A percentile compares a stretch with the other conserved stretches of the same genome.
These are phyloP conservation scores for Inga oerstediana DNA, from an alignment of 306 rosid genomes.

Conservation along the genomic window DNA sequence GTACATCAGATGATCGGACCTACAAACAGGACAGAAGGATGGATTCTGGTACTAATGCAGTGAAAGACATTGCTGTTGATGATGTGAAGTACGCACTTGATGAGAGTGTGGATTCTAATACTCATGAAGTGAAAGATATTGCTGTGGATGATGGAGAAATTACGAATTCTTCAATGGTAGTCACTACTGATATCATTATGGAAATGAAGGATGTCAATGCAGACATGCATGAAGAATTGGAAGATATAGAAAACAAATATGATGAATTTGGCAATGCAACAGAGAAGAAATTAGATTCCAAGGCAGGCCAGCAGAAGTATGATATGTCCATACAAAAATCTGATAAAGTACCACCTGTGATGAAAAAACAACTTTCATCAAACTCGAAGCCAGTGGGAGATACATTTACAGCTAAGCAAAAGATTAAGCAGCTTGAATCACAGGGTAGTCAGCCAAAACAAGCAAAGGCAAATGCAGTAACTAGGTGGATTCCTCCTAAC, in stretches of 20 bases:
- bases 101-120: constrained; percentile 53
- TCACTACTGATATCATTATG: constrained; percentile 40
- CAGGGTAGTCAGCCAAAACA: constrained; percentile 52
- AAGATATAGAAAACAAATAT: constrained; percentile 42
- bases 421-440: constrained; percentile 60
- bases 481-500: constrained; percentile 79
- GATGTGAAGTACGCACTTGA: constrained; percentile 72
- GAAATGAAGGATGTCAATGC: constrained; percentile 56
- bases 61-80: constrained; percentile 80
- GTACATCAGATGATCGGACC: constrained; percentile 59
- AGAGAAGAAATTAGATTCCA: constrained; percentile 46
- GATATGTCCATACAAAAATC: constrained; percentile 48
- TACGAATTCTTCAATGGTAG: constrained; percentile 44
- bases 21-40: constrained; percentile 49
- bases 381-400: constrained; percentile 49
- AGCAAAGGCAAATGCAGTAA: constrained; percentile 58
- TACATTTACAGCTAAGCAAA: constrained; percentile 49
- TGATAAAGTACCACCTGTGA: constrained; percentile 50
- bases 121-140: constrained; percentile 75
- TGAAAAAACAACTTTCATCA: constrained; percentile 48
- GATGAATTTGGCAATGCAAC: constrained; percentile 50
- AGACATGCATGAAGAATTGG: constrained; percentile 46
- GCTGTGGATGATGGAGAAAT: constrained; percentile 75
- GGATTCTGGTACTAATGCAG: constrained; percentile 50
- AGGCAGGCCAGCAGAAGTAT: constrained; percentile 45